Conservation (phyloP, 768 basidiomycete genomes). For the Hysterangium stoloniferum region DNA sequence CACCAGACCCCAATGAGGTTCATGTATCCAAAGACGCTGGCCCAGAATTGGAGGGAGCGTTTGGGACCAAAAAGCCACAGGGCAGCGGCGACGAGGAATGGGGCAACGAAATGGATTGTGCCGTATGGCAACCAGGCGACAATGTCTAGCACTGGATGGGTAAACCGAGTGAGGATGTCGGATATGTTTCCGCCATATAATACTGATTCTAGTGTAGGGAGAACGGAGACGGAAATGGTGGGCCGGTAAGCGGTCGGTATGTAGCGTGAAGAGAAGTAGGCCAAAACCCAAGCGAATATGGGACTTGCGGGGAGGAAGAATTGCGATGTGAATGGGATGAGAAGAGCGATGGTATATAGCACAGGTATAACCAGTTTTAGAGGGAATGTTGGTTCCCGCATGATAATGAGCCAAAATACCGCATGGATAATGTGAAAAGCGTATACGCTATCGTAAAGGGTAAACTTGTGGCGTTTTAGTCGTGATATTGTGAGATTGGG, state of each 20-base stretch:
- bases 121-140: constrained; percentile 97
- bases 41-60: constrained; percentile 78
- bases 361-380: constrained; percentile 71
- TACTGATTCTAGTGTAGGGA: constrained; percentile 91
- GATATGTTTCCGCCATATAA: constrained; percentile 97
- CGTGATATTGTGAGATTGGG: constrained; percentile 56
- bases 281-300: constrained; percentile 77
- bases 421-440: constrained; percentile 56
- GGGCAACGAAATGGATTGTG: constrained; percentile 79
- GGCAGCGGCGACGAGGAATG: constrained; percentile 78
- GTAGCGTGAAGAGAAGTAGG: constrained; percentile 81
- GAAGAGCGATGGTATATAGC: constrained; percentile 57
- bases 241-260: constrained; percentile 75
- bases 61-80: constrained; percentile 87
- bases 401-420: constrained; percentile 63
- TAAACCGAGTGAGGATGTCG: constrained; percentile 91
- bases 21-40: constrained; percentile 84
- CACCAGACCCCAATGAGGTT: constrained; percentile 82
- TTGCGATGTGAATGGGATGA: constrained; percentile 82
- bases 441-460: constrained; percentile 50
- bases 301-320: constrained; percentile 88
- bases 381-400: constrained; percentile 63
- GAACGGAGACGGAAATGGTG: constrained; percentile 79
- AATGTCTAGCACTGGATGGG: constrained; percentile 87
- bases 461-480: constrained; percentile 50